Evolutionary conservation across 257 asterid genomes (phyloP), one percentile per base, ranked within the genome.

Genomic region (Datura wrightii): DNA sequence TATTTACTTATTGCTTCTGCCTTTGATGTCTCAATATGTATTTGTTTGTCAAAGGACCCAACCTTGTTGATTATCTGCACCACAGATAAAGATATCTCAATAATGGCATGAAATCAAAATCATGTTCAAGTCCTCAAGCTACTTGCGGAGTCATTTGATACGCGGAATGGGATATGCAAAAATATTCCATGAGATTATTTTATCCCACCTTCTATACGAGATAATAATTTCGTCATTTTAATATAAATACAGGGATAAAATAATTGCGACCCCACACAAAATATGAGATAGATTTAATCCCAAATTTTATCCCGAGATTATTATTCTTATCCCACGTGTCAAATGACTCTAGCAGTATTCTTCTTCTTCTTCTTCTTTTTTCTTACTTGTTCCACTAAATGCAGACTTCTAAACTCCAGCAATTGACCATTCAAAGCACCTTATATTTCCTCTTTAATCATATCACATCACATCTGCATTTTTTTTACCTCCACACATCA

Each of bases 1-100:
- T 94, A 98, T 89, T 93, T 93, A 94, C 99, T 96, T 76, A 96
- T 92, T 70, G 93, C 83, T 67, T 92, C 98, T n/a, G 97, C 96
- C 87, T 94, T 96, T 24, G 97, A 94, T 69, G 95, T 93, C 89
- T 90, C 91, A 36, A 91, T 91, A 93, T 89, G 87, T 94, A 94
- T 24, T 24, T 24, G 31, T 79, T 88, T 93, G 92, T 94, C 96
- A 37, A 96, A 92, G n/a, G 96, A 93, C 58, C 98, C 98, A 41
- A 88, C 42, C 85, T 93, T 94, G 52, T 89, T 93, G 42, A 93
- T 89, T 87, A 94, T 88, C 94, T 94, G 98, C 80, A 74, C 41
- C 58, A 19, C n/a, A 5, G 42, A 84, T 69, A 24, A 76, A 69
- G 16, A 85, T 1, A 34, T 66, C 24, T 66, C 48, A 66, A 84